Evolutionary conservation across 2,329 filamentous ascomycete species (phyloP).

Genomic region (Dendrostoma leiphaemia): DNA sequence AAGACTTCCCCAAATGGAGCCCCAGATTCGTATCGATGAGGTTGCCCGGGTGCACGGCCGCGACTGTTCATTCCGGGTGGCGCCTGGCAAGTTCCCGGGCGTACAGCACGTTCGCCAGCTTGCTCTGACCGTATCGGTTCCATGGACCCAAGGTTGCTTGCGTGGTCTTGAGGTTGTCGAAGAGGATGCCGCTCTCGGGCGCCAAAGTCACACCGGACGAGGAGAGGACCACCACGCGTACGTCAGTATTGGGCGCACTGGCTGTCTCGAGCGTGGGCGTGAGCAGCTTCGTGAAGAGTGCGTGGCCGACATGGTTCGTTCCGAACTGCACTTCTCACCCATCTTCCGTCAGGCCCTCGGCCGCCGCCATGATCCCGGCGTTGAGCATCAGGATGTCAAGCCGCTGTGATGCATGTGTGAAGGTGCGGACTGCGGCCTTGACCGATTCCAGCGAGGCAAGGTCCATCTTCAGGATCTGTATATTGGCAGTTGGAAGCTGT

Average conservation of each 20-base stretch:
- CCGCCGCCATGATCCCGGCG: conserved; percentile 39
- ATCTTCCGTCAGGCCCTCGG: conserved; percentile 32
- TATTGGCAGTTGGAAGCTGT: conserved; percentile 19
- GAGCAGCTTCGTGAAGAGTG: conserved; percentile 40
- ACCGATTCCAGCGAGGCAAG: conserved; percentile 43
- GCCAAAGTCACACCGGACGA: conserved; percentile 24
- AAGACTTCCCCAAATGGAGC: background rate
- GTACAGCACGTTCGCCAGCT: conserved; percentile 33
- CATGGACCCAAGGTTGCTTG: conserved; percentile 10
- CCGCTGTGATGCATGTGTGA: conserved; percentile 27
- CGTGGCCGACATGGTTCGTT: conserved; percentile 49
- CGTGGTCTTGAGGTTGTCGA: conserved; percentile 26
- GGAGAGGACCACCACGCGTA: conserved; percentile 29
- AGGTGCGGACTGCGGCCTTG: conserved; percentile 35
- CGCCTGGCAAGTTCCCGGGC: conserved; percentile 27
- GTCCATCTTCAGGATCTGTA: conserved; percentile 40
- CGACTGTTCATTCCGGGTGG: conserved; percentile 26
- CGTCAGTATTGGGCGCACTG: conserved; percentile 23
- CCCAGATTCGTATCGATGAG: conserved; percentile 27
- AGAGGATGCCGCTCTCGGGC: conserved; percentile 24
- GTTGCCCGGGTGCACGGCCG: conserved; percentile 28
- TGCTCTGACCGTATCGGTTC: conserved; percentile 32
- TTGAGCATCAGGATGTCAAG: conserved; percentile 35
- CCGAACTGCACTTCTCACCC: conserved; percentile 50
- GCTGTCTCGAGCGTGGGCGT: conserved; percentile 29